These are phyloP conservation scores for Trichoderma sp. DNA, from an alignment of 2,329 filamentous ascomycete genomes.

Conservation along the genomic window DNA sequence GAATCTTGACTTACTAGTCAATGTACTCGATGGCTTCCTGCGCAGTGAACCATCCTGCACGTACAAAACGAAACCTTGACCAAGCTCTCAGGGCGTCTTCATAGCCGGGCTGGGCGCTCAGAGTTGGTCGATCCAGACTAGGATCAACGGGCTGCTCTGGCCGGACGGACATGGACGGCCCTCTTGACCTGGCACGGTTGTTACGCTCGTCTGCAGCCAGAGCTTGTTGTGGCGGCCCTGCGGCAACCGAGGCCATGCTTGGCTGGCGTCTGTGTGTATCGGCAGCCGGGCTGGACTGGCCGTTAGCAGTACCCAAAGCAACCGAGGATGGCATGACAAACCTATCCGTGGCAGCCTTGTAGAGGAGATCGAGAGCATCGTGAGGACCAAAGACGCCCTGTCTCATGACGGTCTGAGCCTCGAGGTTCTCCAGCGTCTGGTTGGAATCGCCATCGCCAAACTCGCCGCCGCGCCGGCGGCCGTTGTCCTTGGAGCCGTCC, in stretches of 20 bases:
- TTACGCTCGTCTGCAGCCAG: conserved; percentile 5
- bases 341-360: conserved; percentile 77
- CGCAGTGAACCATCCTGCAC: conserved; percentile 93
- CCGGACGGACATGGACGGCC: conserved; percentile 26
- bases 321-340: conserved; percentile 37
- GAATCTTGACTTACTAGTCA: conserved; percentile 65
- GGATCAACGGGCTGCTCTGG: conserved; percentile 48
- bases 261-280: conserved; percentile 36
- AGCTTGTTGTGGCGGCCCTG: conserved; percentile 28
- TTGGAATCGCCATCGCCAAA: conserved; percentile 57
- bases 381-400: conserved; percentile 84
- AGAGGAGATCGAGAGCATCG: conserved; percentile 87
- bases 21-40: conserved; percentile 93
- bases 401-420: conserved; percentile 66
- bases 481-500: conserved; percentile 41
- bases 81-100: conserved; percentile 80
- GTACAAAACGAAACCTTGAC: conserved; percentile 90
- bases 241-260: conserved; percentile 33
- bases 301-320: conserved; percentile 19
- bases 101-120: conserved; percentile 57
- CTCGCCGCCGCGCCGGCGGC: conserved; percentile 38
- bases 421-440: conserved; percentile 63
- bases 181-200: conserved; percentile 14
- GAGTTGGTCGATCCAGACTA: conserved; percentile 46
- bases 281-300: conserved; percentile 29